Evolutionary conservation across 345 rosid species (phyloP), one percentile per base, ranked within the genome.

Genomic region (Linum tenue): DNA sequence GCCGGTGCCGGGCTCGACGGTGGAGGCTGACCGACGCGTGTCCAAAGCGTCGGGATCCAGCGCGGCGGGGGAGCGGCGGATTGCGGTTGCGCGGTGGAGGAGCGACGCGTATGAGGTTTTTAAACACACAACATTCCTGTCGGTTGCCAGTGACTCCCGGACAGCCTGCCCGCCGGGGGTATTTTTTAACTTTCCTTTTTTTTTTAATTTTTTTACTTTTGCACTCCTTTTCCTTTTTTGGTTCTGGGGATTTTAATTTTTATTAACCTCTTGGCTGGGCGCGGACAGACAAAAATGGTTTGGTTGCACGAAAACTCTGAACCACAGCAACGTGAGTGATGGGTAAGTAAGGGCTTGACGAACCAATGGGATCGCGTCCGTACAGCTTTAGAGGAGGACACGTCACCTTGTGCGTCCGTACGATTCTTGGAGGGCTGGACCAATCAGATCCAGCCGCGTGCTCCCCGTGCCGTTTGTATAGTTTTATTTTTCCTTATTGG

Each of bases 121-220:
- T n/a, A 57, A 57, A 37, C 36, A 31, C 12, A 11, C 10, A 57
- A 57, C 60, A 57, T 4, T 57, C 37, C 35, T 16, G 60, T 57
- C 38, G 60, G 60, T 57, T 57, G 60, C 60, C 60, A 57, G 60
- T 57, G 22, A 17, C 60, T 57, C 59, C 12, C 60, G 38, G 60
- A 57, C 60, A 57, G 38, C 5, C 31, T 22, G 31, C 31, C 31
- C 31, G 31, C 31, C 31, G 31, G 31, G 31, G 31, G 31, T 22
- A 22, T 22, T 22, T 0, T 22, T 22, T 22, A 22, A 22, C 31
- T 22, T 22, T 22, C 31, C 31, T 22, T 22, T 22, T 22, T 22
- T 22, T 22, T n/a, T n/a, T n/a, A n/a, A 22, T 22, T 22, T 0
- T 22, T 22, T 22, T 22, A 22, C 31, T 22, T 22, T 22, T 22